phyloP scores from a whole-genome alignment of 495 filamentous ascomycete genomes.

The Pseudomonodictys pantanalensis region DNA sequence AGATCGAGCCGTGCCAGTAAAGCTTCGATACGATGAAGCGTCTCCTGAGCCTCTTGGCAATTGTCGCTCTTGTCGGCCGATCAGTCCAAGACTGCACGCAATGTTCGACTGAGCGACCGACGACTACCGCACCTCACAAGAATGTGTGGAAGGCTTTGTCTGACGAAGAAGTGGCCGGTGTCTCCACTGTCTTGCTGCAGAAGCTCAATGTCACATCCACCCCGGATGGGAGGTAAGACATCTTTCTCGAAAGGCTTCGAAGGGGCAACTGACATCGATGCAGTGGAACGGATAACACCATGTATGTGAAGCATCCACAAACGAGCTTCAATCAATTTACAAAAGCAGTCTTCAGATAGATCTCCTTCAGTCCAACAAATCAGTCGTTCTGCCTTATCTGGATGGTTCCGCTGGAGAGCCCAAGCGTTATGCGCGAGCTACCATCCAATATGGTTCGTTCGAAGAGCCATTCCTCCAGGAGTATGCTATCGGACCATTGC shows the following conservation, averaged over 20 bases:
- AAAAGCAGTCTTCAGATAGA: slow-evolving; percentile 36
- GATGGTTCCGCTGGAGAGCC: slow-evolving; percentile 41
- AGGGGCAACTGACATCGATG: background rate
- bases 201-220: background rate
- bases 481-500: slow-evolving; percentile 50
- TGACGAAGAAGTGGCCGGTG: background rate
- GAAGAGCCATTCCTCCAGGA: slow-evolving; percentile 48
- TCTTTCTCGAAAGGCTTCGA: background rate
- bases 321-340: too few relatives aligned
- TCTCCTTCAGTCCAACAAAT: slow-evolving; percentile 53
- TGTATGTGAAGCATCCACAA: too few relatives aligned
- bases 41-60: too few relatives aligned
- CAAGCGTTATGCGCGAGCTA: slow-evolving; percentile 49
- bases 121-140: background rate
- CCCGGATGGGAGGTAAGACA: background rate
- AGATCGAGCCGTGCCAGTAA: too few relatives aligned
- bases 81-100: background rate
- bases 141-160: slow-evolving; percentile 2
- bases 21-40: too few relatives aligned
- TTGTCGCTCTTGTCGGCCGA: background rate
- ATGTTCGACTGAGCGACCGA: background rate
- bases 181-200: background rate
- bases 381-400: slow-evolving; percentile 48
- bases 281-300: background rate
- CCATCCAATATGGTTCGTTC: slow-evolving; percentile 44